phyloP scores from a whole-genome alignment of 1,284 basidiomycete species.

The Ustilago sp. region DNA sequence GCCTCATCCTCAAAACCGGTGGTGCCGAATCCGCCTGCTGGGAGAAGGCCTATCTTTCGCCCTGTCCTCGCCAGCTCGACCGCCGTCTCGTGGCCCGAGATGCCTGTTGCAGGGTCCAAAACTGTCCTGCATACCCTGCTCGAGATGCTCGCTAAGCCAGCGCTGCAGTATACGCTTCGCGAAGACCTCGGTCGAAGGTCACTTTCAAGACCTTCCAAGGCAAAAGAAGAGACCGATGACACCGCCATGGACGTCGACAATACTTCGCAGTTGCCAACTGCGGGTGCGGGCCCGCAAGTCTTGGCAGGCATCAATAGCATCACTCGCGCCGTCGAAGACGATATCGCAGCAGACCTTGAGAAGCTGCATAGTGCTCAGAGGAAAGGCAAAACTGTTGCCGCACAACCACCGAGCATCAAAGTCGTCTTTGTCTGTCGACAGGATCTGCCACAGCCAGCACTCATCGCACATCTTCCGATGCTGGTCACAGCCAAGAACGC shows the following conservation, averaged over 20 bases:
- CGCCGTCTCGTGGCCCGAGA: slow-evolving; percentile 47
- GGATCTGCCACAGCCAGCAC: slow-evolving; percentile 28
- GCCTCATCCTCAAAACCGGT: slow-evolving; percentile 3
- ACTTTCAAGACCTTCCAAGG: not conserved
- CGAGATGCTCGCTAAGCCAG: slow-evolving; percentile 29
- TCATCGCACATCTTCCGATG: slow-evolving; percentile 49
- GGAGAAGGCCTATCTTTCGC: slow-evolving; percentile 44
- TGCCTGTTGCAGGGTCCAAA: slow-evolving; percentile 45
- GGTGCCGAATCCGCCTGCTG: slow-evolving; percentile 20
- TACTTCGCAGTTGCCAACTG: not conserved
- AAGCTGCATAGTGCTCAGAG: slow-evolving; percentile 5
- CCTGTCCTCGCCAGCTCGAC: slow-evolving; percentile 50
- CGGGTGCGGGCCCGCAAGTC: slow-evolving; percentile 12
- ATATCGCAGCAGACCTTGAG: slow-evolving; percentile 24
- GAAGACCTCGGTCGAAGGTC: slow-evolving; percentile 25
- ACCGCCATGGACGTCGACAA: slow-evolving; percentile 8
- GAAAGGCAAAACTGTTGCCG: slow-evolving; percentile 11
- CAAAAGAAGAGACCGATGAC: not conserved
- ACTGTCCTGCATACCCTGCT: slow-evolving; percentile 48
- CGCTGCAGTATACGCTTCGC: slow-evolving; percentile 14
- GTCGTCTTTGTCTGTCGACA: slow-evolving; percentile 50
- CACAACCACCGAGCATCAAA: slow-evolving; percentile 7
- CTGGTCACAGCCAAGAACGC: slow-evolving; percentile 39
- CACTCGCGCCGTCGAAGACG: slow-evolving; percentile 34
- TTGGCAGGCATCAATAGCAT: slow-evolving; percentile 48